Percentiles rank a stretch among this genome's conserved stretches.
phyloP scores from a whole-genome alignment of 768 basidiomycete species.

The Chalciporus pseudorubinellus region DNA sequence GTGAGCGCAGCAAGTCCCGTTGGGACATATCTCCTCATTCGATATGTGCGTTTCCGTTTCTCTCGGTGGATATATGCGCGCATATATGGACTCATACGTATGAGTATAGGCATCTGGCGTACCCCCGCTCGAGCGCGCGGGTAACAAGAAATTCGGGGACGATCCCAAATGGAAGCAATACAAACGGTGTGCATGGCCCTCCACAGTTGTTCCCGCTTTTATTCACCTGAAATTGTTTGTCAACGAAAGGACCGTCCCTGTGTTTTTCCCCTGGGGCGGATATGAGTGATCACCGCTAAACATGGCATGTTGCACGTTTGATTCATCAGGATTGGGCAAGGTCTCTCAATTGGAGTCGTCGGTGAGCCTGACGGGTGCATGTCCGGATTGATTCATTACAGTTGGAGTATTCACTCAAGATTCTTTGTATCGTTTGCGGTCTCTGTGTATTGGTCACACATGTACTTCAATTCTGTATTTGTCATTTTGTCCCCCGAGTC shows the following conservation, averaged over 20 bases:
- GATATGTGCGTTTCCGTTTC: conserved; percentile 33
- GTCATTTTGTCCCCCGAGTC: neutral
- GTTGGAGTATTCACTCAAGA: neutral
- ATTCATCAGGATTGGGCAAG: neutral
- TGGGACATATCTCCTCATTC: conserved; percentile 60
- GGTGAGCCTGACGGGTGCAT: no score
- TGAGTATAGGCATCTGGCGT: conserved; percentile 55
- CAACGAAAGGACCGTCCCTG: conserved; percentile 30
- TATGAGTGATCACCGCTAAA: neutral
- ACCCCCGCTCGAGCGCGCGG: conserved; percentile 62
- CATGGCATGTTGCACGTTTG: neutral
- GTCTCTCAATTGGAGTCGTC: neutral
- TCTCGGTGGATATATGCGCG: neutral
- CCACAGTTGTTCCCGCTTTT: neutral
- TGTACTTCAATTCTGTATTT: neutral
- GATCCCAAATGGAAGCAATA: conserved; percentile 59
- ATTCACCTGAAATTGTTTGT: neutral
- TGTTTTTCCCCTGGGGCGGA: conserved; percentile 33
- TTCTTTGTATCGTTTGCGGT: neutral
- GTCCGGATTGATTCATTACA: neutral
- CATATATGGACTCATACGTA: conserved; percentile 1
- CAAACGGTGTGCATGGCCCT: conserved; percentile 42
- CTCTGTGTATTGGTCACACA: neutral
- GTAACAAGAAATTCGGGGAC: conserved; percentile 52
- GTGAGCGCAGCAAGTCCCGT: conserved; percentile 52